These are phyloP conservation scores for Apiospora malaysiana DNA, from an alignment of 2,329 filamentous ascomycete genomes.

Conservation along the genomic window DNA sequence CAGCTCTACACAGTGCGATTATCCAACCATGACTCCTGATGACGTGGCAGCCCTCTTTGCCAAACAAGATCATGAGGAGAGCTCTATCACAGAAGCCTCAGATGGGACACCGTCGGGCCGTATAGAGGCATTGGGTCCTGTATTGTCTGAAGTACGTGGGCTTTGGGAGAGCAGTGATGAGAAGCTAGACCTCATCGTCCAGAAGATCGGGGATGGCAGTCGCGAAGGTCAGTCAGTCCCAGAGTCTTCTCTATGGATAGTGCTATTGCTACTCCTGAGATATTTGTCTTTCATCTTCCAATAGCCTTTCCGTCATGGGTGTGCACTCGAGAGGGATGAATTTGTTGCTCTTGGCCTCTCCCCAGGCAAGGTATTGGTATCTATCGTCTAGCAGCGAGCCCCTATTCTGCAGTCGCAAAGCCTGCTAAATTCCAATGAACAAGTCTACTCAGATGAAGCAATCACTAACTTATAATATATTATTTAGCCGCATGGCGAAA, in stretches of 20 bases:
- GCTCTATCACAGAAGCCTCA: background rate
- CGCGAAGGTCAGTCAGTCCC: constrained; percentile 54
- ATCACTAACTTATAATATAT: constrained; percentile 30
- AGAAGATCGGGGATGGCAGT: constrained; percentile 61
- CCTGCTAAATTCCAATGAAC: background rate
- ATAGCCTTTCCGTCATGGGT: background rate
- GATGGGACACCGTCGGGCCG: constrained; percentile 29
- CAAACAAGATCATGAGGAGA: background rate
- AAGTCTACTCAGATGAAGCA: background rate
- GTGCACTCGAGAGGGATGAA: too few relatives aligned
- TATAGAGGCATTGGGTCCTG: constrained; percentile 39
- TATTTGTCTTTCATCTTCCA: background rate
- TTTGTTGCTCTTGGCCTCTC: background rate
- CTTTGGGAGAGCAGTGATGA: constrained; percentile 47
- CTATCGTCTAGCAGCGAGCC: background rate
- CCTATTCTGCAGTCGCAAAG: background rate
- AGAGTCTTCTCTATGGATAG: too few relatives aligned
- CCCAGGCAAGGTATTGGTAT: background rate
- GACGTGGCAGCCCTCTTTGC: constrained; percentile 43
- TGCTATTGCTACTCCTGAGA: background rate
- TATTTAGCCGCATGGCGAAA: constrained; percentile 59
- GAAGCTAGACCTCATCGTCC: constrained; percentile 53
- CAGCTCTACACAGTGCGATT: constrained; percentile 5
- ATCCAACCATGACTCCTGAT: constrained; percentile 40
- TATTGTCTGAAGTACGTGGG: constrained; percentile 47